phyloP scores from a whole-genome alignment of 2,329 filamentous ascomycete genomes.

The Xylaria sp. region DNA sequence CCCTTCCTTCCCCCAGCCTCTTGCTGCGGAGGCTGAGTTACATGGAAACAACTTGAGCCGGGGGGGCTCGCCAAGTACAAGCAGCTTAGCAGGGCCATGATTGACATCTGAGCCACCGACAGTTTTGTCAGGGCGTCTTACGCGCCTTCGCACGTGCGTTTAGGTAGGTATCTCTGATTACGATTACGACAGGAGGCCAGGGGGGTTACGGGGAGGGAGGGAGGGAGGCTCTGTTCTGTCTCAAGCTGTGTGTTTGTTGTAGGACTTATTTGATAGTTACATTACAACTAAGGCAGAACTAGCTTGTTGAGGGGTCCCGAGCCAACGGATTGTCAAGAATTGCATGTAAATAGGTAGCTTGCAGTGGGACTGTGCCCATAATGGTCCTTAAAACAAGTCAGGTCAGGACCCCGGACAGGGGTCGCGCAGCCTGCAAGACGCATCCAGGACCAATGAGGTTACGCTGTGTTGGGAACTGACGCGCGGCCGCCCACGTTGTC shows the following conservation, averaged over 20 bases:
- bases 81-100: constrained; percentile 5
- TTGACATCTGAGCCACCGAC: constrained; percentile 41
- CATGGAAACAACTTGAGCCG: constrained; percentile 14
- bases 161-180: neutral
- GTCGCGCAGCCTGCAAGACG: constrained; percentile 9
- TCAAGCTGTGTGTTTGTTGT: too few species aligned
- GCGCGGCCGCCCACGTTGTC: constrained; percentile 32
- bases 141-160: neutral
- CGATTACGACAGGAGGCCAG: constrained; percentile 10
- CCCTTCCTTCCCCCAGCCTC: neutral
- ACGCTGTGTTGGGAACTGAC: constrained; percentile 19
- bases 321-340: neutral
- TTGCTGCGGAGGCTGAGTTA: constrained; percentile 10
- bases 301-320: neutral
- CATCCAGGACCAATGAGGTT: constrained; percentile 11
- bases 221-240: constrained; percentile 9
- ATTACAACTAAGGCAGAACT: too few species aligned
- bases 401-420: constrained; percentile 21
- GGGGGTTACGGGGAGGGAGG: constrained; percentile 7
- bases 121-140: constrained; percentile 34
- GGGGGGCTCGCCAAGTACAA: constrained; percentile 6
- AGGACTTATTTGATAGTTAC: too few species aligned
- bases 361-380: constrained; percentile 2
- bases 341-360: too few species aligned
- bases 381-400: neutral